Percentiles rank a stretch among this genome's conserved stretches.
Evolutionary conservation across 192 early-diverging fungal genomes (phyloP).

Genomic region (Irineochytrium annulatum): DNA sequence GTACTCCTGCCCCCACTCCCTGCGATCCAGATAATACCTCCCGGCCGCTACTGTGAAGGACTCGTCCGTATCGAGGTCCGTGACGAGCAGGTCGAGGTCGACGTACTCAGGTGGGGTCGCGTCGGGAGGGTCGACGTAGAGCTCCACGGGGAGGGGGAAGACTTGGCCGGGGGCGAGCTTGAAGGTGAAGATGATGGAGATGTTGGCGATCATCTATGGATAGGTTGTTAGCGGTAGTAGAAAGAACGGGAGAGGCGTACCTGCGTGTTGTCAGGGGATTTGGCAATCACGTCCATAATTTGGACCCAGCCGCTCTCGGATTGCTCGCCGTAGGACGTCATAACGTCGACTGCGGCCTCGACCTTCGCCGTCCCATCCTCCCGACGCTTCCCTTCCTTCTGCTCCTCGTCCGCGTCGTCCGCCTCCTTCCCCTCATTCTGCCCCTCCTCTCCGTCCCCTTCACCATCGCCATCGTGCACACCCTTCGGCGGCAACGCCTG

Average conservation of each 20-base stretch:
- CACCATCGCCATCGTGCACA: no score
- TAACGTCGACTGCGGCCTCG: neutral
- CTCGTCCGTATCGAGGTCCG: slow-evolving; percentile 24
- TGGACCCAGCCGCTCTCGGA: slow-evolving; percentile 32
- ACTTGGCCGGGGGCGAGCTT: slow-evolving; percentile 49
- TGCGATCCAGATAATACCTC: slow-evolving; percentile 15
- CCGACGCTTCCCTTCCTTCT: no score
- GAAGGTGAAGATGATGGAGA: slow-evolving; percentile 36
- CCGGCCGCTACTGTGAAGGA: slow-evolving; percentile 24
- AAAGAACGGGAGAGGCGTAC: neutral
- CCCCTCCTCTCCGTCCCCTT: no score
- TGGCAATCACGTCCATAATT: slow-evolving; percentile 21
- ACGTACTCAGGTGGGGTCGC: neutral
- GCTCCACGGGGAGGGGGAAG: slow-evolving; percentile 41
- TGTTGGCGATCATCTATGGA: slow-evolving; percentile 14
- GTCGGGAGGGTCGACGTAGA: slow-evolving; percentile 21
- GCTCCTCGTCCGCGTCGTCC: no score
- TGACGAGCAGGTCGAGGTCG: slow-evolving; percentile 27
- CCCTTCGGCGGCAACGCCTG: neutral
- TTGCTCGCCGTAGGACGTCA: slow-evolving; percentile 1
- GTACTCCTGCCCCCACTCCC: slow-evolving; percentile 51
- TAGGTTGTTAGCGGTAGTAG: neutral
- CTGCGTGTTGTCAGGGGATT: neutral
- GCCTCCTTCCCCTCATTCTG: no score
- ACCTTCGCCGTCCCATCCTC: no score